Base-by-base conservation (phyloP, 345 rosid species). In the Eucalyptus polybractea region DNA sequence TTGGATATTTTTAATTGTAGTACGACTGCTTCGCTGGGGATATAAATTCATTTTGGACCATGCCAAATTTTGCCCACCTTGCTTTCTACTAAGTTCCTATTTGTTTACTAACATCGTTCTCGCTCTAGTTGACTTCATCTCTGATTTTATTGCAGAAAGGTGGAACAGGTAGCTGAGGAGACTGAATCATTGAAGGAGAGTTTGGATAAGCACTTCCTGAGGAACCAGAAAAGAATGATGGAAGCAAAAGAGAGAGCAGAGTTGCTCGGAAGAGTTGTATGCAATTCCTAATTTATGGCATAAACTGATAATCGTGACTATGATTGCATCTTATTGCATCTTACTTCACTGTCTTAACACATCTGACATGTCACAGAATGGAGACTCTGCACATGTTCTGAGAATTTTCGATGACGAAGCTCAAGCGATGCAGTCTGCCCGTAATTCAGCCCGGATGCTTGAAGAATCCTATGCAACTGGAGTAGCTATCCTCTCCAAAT, bases 221-320 rank as follows among this genome's bases (percentile, higher is more conserved):
- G 98, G 94, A 98, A 93, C 91, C 97, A 97, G 89, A 96, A 91
- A 90, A 92, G 93, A 89, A 93, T 94, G 94, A 89, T 88, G 90
- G 99, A 97, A 93, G 97, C 96, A 6, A 97, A 95, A 90, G 99
- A 97, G 92, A 95, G 96, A 88, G 96, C 96, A 5, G 99, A 97
- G 81, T 93, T 97, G 93, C 95, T 98, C 27, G 96, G 97, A 6
- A 93, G 97, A 96, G 94, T 94, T 86, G 98, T 96, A 89, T 88
- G 94, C 91, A 10, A 58, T 76, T 76, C 83, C 47, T 21, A 21
- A 76, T 76, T 15, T 21, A 6, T 76, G 83, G 83, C 83, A 10
- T 40, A 10, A 76, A 40, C 47, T 76, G 83, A 11, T 65, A 65
- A 76, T 76, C 90, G 27, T 19, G 56, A 88, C 81, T 88, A 4